phyloP scores from a whole-genome alignment of 768 basidiomycete genomes.

The Amanita polypyramis region DNA sequence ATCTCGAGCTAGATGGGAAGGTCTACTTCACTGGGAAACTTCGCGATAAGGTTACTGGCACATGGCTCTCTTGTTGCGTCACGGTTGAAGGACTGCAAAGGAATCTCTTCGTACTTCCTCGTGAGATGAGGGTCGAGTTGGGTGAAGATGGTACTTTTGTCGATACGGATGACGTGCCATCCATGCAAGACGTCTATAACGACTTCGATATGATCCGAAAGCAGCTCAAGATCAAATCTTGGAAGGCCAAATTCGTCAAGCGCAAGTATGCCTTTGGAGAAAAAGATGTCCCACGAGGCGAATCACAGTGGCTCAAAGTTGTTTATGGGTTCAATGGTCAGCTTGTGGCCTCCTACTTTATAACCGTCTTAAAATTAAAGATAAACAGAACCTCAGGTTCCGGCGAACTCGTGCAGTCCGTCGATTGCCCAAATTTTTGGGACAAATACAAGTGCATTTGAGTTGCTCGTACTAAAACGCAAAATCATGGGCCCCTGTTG shows the following conservation, averaged over 20 bases:
- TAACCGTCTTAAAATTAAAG: background rate
- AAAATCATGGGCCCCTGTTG: constrained; percentile 99
- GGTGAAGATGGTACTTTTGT: constrained; percentile 47
- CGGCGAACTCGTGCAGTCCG: constrained; percentile 61
- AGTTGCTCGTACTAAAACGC: constrained; percentile 85
- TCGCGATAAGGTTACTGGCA: constrained; percentile 57
- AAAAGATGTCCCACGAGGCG: constrained; percentile 65
- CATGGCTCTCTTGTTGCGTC: constrained; percentile 81
- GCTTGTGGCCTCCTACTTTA: constrained; percentile 12
- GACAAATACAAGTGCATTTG: constrained; percentile 87
- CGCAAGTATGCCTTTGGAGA: constrained; percentile 91
- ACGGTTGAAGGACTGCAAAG: constrained; percentile 79
- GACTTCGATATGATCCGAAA: constrained; percentile 79
- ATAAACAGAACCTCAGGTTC: constrained; percentile 58
- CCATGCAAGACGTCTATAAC: constrained; percentile 57
- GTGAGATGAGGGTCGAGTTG: constrained; percentile 48
- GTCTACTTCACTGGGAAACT: constrained; percentile 90
- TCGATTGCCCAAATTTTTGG: constrained; percentile 87
- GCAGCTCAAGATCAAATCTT: constrained; percentile 62
- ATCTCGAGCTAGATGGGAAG: constrained; percentile 76
- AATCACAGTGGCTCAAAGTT: constrained; percentile 87
- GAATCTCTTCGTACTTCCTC: constrained; percentile 84
- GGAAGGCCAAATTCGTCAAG: constrained; percentile 77
- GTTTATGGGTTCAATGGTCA: constrained; percentile 82
- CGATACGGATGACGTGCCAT: constrained; percentile 71